Base-by-base conservation (phyloP, 305 asterid species). In the Fraxinus baroniana region DNA sequence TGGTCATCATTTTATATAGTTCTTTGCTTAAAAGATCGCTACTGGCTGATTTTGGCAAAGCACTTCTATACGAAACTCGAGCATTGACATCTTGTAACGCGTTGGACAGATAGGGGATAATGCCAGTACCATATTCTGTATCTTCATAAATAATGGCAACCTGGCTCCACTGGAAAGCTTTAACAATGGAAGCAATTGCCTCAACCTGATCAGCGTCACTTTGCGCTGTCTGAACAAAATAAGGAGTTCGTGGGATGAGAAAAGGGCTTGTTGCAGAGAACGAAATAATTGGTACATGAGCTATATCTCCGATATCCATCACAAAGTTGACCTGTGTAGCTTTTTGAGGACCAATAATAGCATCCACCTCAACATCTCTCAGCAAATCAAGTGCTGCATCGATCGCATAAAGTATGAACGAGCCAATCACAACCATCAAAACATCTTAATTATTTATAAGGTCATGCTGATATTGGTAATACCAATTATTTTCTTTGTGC, bases 191-290 rank as follows among this genome's bases (percentile, higher is more conserved):
- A 74, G 89, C 90, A 78, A 86, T 88, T 24, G 87, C 86, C 52
- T 82, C 57, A 18, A 86, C 89, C 71, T 88, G 90, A 37, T 82
- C 60, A 10, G 85, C 86, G 9, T 88, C 89, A 26, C 86, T 88
- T 78, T 86, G 87, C 3, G 90, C 89, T 66, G 89, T 84, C 82
- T 60, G 87, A 37, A 89, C 77, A 18, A 86, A 89, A 24, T 81
- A 89, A 36, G 81, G 85, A 66, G 86, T 78, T 49, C 64, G 79
- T 10, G 82, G 79, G 44, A 83, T 2, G 68, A 86, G 88, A 72
- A 86, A 85, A 62, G 92, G 88, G 18, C 86, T 87, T 0, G 92
- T 89, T 6, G 92, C 92, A 3, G 92, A 86, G 82, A 89, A 89
- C 1, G 90, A 87, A 79, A 86, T 39, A 41, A 86, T 44, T 0